Evolutionary conservation across 1,284 basidiomycete species (phyloP).

Genomic region (Microbotryum saponariae): DNA sequence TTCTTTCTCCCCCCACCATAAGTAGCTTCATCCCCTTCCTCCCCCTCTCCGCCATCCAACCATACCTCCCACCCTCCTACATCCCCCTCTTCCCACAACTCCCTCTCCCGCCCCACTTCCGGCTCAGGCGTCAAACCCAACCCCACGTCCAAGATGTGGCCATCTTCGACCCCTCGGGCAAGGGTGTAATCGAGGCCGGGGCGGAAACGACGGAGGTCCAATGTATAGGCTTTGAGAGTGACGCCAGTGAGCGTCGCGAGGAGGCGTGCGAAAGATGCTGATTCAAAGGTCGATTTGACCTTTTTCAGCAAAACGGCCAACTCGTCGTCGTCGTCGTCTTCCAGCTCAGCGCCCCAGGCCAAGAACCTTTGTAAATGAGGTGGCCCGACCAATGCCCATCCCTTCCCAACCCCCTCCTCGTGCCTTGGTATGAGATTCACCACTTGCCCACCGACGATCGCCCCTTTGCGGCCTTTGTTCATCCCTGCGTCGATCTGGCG

Average conservation of each 20-base stretch:
- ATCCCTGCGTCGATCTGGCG: conserved; percentile 12
- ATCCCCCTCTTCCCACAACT: conserved; percentile 43
- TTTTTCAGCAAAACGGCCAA: conserved; percentile 52
- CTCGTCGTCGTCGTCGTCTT: not conserved
- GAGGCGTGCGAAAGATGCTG: conserved; percentile 82
- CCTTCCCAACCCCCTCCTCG: conserved; percentile 44
- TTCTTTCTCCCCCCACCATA: conserved; percentile 22
- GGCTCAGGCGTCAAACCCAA: conserved; percentile 80
- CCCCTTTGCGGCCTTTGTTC: conserved; percentile 5
- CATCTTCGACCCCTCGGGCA: conserved; percentile 65
- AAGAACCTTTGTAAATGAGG: conserved; percentile 93
- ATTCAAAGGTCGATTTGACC: conserved; percentile 58
- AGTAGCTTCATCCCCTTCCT: conserved; percentile 5
- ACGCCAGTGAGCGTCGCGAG: conserved; percentile 70
- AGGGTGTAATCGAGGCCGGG: conserved; percentile 93
- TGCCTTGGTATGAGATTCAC: conserved; percentile 55
- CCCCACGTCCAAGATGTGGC: conserved; percentile 75
- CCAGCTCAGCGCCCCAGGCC: conserved; percentile 44
- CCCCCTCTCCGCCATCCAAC: conserved; percentile 11
- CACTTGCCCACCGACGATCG: conserved; percentile 9
- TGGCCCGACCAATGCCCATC: conserved; percentile 74
- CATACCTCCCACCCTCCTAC: conserved; percentile 36
- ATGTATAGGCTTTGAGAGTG: conserved; percentile 63
- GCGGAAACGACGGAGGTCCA: conserved; percentile 77
- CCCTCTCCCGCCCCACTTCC: conserved; percentile 37